These are phyloP conservation scores for Pythium biforme DNA, from an alignment of 352 stramenopile genomes.

Conservation along the genomic window DNA sequence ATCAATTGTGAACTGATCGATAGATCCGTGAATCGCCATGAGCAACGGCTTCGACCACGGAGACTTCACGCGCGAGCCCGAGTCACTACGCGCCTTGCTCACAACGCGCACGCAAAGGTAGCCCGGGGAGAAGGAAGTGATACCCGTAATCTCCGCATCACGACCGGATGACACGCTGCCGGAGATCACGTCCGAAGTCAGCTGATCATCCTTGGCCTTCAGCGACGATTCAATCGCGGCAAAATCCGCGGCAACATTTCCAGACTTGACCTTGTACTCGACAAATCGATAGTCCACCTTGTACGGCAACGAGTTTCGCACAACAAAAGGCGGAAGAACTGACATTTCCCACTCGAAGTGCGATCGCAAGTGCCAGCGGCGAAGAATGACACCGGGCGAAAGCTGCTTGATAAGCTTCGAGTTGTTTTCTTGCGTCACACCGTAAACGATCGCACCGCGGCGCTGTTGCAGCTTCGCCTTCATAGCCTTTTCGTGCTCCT, in stretches of 20 bases:
- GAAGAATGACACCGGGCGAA: constrained; percentile 70
- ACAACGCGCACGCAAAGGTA: constrained; percentile 74
- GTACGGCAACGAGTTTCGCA: constrained; percentile 87
- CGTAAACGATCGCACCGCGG: constrained; percentile 71
- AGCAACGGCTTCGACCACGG: constrained; percentile 82
- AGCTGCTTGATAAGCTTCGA: constrained; percentile 74
- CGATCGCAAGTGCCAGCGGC: constrained; percentile 69
- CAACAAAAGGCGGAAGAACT: constrained; percentile 73
- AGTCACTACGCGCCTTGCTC: constrained; percentile 29
- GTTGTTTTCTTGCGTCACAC: constrained; percentile 70
- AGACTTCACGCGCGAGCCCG: constrained; percentile 19
- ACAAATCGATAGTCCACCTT: constrained; percentile 83
- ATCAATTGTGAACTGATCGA: constrained; percentile 75
- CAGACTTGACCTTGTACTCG: constrained; percentile 66
- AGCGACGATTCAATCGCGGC: constrained; percentile 59
- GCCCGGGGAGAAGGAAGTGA: constrained; percentile 63
- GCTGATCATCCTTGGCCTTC: constrained; percentile 32
- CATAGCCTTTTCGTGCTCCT: constrained; percentile 48
- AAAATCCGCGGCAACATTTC: constrained; percentile 56
- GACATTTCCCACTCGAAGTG: constrained; percentile 83
- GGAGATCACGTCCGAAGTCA: constrained; percentile 37
- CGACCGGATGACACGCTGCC: constrained; percentile 66
- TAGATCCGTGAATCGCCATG: constrained; percentile 75
- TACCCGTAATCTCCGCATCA: constrained; percentile 71
- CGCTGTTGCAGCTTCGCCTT: constrained; percentile 53